phyloP scores from a whole-genome alignment of 2,329 filamentous ascomycete species.

The Fusarium ramigenum region DNA sequence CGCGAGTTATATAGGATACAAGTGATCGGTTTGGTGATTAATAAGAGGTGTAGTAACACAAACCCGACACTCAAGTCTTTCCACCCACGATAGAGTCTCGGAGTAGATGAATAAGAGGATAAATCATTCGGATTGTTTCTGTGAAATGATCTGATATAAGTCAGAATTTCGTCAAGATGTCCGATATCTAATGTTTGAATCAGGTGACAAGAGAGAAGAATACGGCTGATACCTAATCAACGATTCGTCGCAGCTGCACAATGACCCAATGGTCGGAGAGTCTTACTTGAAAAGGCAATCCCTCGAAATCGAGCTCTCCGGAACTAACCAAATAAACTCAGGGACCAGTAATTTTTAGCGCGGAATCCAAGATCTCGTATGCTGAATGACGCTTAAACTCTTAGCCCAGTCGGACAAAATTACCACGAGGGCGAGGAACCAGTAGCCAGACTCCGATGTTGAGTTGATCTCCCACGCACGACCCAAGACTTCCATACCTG shows the following conservation, averaged over 20 bases:
- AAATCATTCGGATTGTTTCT: not conserved
- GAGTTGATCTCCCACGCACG: too few relatives aligned
- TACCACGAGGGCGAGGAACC: slow-evolving; percentile 15
- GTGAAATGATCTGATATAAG: not conserved
- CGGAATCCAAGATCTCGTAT: not conserved
- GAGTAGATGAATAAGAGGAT: not conserved
- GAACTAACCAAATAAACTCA: slow-evolving; percentile 20
- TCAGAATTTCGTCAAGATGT: not conserved
- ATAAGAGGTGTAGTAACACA: too few relatives aligned
- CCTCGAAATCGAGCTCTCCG: slow-evolving; percentile 12
- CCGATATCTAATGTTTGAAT: not conserved
- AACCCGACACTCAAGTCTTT: not conserved
- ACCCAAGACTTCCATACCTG: too few relatives aligned
- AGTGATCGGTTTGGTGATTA: not conserved
- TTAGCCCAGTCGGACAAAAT: slow-evolving; percentile 29
- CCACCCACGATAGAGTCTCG: not conserved
- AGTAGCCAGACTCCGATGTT: not conserved
- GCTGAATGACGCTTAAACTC: not conserved
- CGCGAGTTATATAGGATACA: not conserved
- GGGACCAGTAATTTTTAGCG: not conserved
- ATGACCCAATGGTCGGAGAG: slow-evolving; percentile 14
- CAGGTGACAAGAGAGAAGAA: not conserved
- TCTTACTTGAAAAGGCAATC: slow-evolving; percentile 13
- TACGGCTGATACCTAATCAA: not conserved
- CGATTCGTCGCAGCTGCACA: not conserved